Percentiles rank a stretch among this genome's conserved stretches.
Evolutionary conservation across 306 rosid species (phyloP).

Genomic region (Crotalaria pallida): DNA sequence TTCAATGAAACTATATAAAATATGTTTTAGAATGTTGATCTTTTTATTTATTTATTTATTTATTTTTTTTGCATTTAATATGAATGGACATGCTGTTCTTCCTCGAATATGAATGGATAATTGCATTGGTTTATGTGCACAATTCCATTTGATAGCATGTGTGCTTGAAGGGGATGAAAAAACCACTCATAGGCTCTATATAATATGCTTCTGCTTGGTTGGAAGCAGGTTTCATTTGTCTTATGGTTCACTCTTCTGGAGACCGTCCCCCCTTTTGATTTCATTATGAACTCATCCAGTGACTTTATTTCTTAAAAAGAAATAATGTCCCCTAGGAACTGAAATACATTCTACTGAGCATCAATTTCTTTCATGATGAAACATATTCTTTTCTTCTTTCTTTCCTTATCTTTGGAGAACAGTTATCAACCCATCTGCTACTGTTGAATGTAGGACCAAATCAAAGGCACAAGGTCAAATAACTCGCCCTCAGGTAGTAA

Average conservation of each 20-base stretch:
- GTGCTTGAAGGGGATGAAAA: slow-evolving; percentile 11
- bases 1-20: not conserved
- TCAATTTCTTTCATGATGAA: slow-evolving; percentile 30
- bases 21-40: not conserved
- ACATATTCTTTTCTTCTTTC: not conserved
- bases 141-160: slow-evolving; percentile 7
- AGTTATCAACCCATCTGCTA: slow-evolving; percentile 13
- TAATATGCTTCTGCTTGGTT: slow-evolving; percentile 23
- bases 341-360: slow-evolving; percentile 33
- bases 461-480: slow-evolving; percentile 37
- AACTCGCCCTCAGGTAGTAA: slow-evolving; percentile 19
- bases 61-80: not conserved
- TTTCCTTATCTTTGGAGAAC: not conserved
- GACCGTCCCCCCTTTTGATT: slow-evolving; percentile 14
- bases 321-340: slow-evolving; percentile 11
- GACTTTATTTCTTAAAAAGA: slow-evolving; percentile 15
- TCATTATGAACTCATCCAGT: slow-evolving; percentile 28
- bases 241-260: slow-evolving; percentile 24
- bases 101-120: slow-evolving; percentile 1
- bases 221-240: slow-evolving; percentile 28
- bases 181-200: not conserved
- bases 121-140: slow-evolving; percentile 8
- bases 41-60: too few species aligned
- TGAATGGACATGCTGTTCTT: not conserved
- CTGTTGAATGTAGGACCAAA: slow-evolving; percentile 46